Base-by-base conservation (phyloP, 73 alveolate species). In the Loxodes magnus region DNA sequence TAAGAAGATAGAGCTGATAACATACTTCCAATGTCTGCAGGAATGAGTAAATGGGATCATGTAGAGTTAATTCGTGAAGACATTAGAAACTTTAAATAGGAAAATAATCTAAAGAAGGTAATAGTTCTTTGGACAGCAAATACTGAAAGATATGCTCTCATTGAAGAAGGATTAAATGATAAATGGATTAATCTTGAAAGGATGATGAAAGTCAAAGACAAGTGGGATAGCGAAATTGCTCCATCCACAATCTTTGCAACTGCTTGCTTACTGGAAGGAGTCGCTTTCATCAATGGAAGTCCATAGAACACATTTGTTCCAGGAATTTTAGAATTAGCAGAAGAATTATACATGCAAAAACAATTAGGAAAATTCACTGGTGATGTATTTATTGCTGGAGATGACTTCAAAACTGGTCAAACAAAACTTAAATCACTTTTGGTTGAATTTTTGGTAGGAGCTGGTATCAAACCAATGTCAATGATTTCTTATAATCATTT, bases 401-500 rank as follows among this genome's bases (percentile, higher is more conserved):
- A 65, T 64, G 96, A 83, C 69, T 79, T 83, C 74, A 83, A 83
- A 56, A 66, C 96, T 5, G 96, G 96, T 4, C 87, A 83, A 69
- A 83, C 96, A 24, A 79, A 80, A 65, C 64, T 73, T 36, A 83
- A 83, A 71, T 67, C 92, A 17, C 77, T 79, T 24, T 65, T 83
- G 84, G 67, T 75, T 50, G 96, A 83, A 41, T 78, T 73, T 62
- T 34, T 83, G 19, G 68, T 83, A 9, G 70, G 64, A 5, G 69
- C 96, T 34, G 85, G 85, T 3, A 39, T 71, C 33, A 64, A 71
- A 33, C 79, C 74, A 31, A 30, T 77, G 12, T 77, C 92, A 16
- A 81, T 83, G 29, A 94, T 90, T n/a, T 67, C 92, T 33, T 90
- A 90, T 68, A 90, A 90, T 46, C 98, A 90, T 67, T 64, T 90